Evolutionary conservation across 2,329 filamentous ascomycete species (phyloP).

Genomic region (Apiospora marii): DNA sequence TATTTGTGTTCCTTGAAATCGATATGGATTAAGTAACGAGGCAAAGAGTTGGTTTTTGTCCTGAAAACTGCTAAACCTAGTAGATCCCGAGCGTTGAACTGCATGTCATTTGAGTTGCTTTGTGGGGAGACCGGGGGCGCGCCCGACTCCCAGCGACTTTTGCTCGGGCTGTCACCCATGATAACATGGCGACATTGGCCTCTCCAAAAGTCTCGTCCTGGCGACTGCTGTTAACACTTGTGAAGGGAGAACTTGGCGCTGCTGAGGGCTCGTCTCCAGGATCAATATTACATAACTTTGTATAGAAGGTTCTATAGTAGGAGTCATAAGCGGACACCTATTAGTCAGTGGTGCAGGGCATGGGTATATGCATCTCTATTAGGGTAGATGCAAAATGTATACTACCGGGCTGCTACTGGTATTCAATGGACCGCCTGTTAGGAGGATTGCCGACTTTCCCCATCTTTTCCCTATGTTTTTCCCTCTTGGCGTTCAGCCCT

Average conservation of each 20-base stretch:
- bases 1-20: background rate
- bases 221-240: background rate
- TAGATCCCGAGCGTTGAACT: slow-evolving; percentile 10
- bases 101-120: slow-evolving; percentile 9
- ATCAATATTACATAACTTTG: no score
- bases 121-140: slow-evolving; percentile 5
- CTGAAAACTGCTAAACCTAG: background rate
- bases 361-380: background rate
- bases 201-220: background rate
- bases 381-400: background rate
- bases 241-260: background rate
- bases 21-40: background rate
- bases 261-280: no score
- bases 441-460: background rate
- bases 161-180: background rate
- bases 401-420: background rate
- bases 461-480: slow-evolving; percentile 16
- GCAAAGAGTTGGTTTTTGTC: background rate
- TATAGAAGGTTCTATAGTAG: background rate
- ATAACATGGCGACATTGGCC: background rate
- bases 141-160: background rate
- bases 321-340: background rate
- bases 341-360: background rate
- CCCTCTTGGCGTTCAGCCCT: slow-evolving; percentile 9
- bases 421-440: background rate